These are phyloP conservation scores for Leccinum subgranulosum DNA, from an alignment of 768 basidiomycete genomes.

Conservation along the genomic window DNA sequence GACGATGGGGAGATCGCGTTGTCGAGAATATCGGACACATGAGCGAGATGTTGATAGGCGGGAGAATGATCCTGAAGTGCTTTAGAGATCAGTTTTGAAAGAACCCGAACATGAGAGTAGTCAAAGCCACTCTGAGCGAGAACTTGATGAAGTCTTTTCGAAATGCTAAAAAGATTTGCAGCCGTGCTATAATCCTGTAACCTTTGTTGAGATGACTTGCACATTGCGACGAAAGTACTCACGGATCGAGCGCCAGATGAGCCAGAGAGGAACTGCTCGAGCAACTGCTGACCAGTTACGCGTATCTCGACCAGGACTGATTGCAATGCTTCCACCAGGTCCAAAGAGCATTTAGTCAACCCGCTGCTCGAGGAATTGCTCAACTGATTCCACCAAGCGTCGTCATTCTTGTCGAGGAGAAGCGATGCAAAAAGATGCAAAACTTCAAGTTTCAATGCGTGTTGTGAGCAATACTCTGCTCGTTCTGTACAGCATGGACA, in stretches of 20 bases:
- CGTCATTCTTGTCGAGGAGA: slow-evolving; percentile 35
- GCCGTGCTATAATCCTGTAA: slow-evolving; percentile 35
- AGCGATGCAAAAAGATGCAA: slow-evolving; percentile 41
- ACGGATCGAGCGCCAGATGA: slow-evolving; percentile 18
- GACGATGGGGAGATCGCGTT: slow-evolving; percentile 53
- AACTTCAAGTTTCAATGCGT: slow-evolving; percentile 38
- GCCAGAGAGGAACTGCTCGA: slow-evolving; percentile 21
- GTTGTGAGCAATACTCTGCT: slow-evolving; percentile 24
- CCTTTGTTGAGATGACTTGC: neutral
- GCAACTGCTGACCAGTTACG: slow-evolving; percentile 12
- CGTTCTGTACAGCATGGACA: slow-evolving; percentile 27
- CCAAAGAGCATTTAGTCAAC: slow-evolving; percentile 6
- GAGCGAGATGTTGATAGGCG: slow-evolving; percentile 32
- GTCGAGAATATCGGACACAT: slow-evolving; percentile 40
- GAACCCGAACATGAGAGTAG: slow-evolving; percentile 62
- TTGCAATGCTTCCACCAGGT: slow-evolving; percentile 20
- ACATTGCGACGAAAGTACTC: slow-evolving; percentile 8
- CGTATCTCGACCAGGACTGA: slow-evolving; percentile 21
- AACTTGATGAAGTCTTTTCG: slow-evolving; percentile 43
- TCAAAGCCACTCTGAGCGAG: slow-evolving; percentile 45
- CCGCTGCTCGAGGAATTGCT: neutral
- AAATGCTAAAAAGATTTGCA: slow-evolving; percentile 36
- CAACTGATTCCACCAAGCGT: neutral
- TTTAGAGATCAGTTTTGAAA: slow-evolving; percentile 52
- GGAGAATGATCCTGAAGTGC: slow-evolving; percentile 36